Conservation (phyloP, 108 stramenopile genomes). For the Cyclotella cryptica region DNA sequence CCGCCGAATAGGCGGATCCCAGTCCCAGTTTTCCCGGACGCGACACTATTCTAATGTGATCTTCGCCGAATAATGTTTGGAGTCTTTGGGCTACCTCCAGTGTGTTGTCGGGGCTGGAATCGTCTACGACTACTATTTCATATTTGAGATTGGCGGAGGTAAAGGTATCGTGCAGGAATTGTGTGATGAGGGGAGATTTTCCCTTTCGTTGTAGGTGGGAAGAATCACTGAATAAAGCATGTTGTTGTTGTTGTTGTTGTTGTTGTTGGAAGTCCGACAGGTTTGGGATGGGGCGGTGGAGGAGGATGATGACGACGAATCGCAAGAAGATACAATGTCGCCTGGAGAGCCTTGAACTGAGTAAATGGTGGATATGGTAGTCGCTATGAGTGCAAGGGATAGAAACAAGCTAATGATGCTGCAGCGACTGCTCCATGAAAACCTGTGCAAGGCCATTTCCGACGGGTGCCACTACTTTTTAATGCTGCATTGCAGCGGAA, state of each 20-base stretch:
- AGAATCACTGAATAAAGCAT: slow-evolving; percentile 96
- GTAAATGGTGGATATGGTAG: neutral
- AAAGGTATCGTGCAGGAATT: slow-evolving; percentile 87
- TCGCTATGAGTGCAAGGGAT: neutral
- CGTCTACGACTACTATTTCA: slow-evolving; percentile 97
- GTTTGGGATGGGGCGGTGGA: slow-evolving; percentile 1
- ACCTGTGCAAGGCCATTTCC: no score
- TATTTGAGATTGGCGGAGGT: slow-evolving; percentile 67
- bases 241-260: no score
- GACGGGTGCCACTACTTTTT: no score
- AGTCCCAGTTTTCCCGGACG: slow-evolving; percentile 95
- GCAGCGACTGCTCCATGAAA: no score
- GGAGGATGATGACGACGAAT: neutral
- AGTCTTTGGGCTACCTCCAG: slow-evolving; percentile 90
- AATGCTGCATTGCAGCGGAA: no score
- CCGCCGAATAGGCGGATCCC: slow-evolving; percentile 96
- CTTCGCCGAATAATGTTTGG: slow-evolving; percentile 83
- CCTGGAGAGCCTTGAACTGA: neutral
- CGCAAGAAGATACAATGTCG: neutral
- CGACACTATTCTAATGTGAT: slow-evolving; percentile 82
- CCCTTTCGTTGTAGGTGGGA: slow-evolving; percentile 98
- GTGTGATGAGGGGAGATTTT: slow-evolving; percentile 97
- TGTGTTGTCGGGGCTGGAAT: slow-evolving; percentile 94
- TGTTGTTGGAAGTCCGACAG: slow-evolving; percentile 4
- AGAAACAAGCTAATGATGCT: no score